Conservation (phyloP, 192 early-diverging fungal species). For the Coemansia sp. region DNA sequence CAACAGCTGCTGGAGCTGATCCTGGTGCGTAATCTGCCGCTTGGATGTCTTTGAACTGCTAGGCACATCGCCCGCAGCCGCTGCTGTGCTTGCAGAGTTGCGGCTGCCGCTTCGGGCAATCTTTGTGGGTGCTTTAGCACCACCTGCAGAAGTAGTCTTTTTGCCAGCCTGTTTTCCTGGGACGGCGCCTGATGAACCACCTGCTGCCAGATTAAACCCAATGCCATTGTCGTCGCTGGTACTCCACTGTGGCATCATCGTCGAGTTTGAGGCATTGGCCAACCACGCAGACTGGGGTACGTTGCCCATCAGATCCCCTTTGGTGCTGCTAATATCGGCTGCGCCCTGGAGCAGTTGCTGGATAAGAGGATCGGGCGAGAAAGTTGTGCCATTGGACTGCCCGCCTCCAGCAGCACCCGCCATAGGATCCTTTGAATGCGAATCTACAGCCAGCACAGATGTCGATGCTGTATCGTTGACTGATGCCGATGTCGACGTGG, state of each 20-base stretch:
- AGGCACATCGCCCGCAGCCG: neutral
- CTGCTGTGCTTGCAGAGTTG: neutral
- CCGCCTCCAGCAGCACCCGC: neutral
- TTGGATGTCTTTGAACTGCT: neutral
- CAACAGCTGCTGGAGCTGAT: slow-evolving; percentile 9
- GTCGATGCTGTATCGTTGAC: neutral
- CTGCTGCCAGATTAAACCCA: neutral
- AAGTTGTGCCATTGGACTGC: neutral
- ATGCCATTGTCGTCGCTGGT: neutral
- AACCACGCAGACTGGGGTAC: slow-evolving; percentile 13
- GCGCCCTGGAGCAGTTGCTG: slow-evolving; percentile 36
- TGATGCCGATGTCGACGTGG: slow-evolving; percentile 8
- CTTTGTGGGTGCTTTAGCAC: neutral
- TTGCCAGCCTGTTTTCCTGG: slow-evolving; percentile 1
- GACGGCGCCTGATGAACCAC: neutral
- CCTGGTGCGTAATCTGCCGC: slow-evolving; percentile 6
- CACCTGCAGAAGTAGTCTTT: neutral
- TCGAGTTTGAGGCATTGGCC: slow-evolving; percentile 8
- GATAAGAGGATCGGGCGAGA: slow-evolving; percentile 30
- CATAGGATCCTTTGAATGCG: neutral
- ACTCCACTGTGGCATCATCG: slow-evolving; percentile 16
- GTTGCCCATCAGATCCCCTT: neutral
- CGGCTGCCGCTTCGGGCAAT: neutral
- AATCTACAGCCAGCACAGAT: neutral
- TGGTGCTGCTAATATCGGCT: slow-evolving; percentile 10